A percentile compares a stretch with the other conserved stretches of the same genome.
These are phyloP conservation scores for Alternaria triticimaculans DNA, from an alignment of 2,329 filamentous ascomycete genomes.

Conservation along the genomic window DNA sequence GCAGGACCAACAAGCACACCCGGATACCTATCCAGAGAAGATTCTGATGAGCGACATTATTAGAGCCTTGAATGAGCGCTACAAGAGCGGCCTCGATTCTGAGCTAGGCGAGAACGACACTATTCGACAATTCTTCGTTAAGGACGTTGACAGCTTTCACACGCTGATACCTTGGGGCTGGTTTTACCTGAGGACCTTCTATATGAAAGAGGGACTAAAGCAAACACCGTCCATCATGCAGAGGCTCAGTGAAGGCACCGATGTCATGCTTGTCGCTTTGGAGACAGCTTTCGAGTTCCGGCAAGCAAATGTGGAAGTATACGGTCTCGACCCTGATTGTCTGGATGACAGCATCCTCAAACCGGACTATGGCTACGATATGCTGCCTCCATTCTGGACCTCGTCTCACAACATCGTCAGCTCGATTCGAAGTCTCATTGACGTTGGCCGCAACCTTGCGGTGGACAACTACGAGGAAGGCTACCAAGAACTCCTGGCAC, in stretches of 20 bases:
- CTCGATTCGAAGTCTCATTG: conserved; percentile 47
- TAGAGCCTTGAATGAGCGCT: conserved; percentile 75
- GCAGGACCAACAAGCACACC: conserved; percentile 72
- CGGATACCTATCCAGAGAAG: conserved; percentile 64
- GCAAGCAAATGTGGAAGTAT: conserved; percentile 69
- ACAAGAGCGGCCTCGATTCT: conserved; percentile 71
- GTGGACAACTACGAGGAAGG: conserved; percentile 49
- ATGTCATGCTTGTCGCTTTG: conserved; percentile 71
- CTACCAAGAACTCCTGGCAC: conserved; percentile 41
- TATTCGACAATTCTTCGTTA: conserved; percentile 84
- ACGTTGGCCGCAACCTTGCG: conserved; percentile 51
- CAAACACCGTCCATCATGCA: conserved; percentile 59
- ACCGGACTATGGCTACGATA: conserved; percentile 65
- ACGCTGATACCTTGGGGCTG: conserved; percentile 77
- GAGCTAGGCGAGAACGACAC: conserved; percentile 75
- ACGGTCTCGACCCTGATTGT: conserved; percentile 73
- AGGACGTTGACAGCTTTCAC: conserved; percentile 69
- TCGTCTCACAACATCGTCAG: conserved; percentile 62
- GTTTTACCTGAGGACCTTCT: conserved; percentile 73
- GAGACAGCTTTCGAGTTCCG: conserved; percentile 74
- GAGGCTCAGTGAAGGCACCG: conserved; percentile 70
- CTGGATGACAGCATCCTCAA: conserved; percentile 57
- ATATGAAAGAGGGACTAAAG: conserved; percentile 69
- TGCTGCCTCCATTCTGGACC: conserved; percentile 85
- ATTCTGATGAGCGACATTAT: conserved; percentile 78